Evolutionary conservation across 305 asterid species (phyloP).

Genomic region (Fraxinus ornus): DNA sequence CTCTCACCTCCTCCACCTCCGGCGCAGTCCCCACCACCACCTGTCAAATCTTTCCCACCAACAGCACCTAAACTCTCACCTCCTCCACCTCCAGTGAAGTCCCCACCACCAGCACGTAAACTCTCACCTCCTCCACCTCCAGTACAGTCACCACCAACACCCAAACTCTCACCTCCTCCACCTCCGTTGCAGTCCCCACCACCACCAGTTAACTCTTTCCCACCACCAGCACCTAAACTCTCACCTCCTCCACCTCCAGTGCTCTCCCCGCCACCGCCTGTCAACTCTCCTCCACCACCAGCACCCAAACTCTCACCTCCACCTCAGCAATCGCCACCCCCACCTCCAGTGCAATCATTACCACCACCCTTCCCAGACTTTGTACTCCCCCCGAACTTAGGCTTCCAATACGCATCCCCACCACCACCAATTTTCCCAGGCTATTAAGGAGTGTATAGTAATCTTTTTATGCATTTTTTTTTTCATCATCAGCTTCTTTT

Average conservation of each 20-base stretch:
- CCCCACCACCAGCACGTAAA: constrained; percentile 9
- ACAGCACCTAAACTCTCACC: background rate
- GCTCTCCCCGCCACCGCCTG: constrained; percentile 19
- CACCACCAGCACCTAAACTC: background rate
- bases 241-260: constrained; percentile 4
- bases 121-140: background rate
- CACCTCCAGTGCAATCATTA: background rate
- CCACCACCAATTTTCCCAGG: constrained; percentile 1
- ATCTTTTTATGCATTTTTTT: background rate
- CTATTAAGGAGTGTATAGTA: background rate
- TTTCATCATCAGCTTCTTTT: background rate
- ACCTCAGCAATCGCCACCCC: background rate
- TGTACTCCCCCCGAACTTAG: background rate
- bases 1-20: constrained; percentile 13
- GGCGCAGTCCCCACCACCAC: constrained; percentile 13
- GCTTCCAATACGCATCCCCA: constrained; percentile 10
- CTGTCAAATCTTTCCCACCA: background rate
- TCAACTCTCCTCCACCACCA: background rate
- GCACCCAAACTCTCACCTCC: background rate
- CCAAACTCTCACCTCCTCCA: constrained; percentile 3
- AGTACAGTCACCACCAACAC: background rate
- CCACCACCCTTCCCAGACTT: background rate
- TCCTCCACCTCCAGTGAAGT: background rate
- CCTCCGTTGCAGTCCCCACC: constrained; percentile 1
- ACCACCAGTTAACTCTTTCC: background rate